Evolutionary conservation across 495 filamentous ascomycete species (phyloP).

Genomic region (Oidiodendron maius): DNA sequence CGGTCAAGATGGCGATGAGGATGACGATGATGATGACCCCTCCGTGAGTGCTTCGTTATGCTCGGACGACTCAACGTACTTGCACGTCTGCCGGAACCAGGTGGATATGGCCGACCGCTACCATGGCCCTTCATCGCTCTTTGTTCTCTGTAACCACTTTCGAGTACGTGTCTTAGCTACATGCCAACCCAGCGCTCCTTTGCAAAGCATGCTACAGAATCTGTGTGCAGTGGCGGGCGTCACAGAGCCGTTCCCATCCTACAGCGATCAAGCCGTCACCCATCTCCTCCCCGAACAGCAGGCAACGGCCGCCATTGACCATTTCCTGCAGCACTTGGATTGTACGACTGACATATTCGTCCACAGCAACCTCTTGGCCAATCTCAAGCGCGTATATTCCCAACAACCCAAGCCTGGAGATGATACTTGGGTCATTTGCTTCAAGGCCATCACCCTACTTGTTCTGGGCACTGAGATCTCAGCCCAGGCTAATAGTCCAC

Average conservation of each 20-base stretch:
- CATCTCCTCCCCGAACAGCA: conserved; percentile 2
- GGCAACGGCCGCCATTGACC: conserved; percentile 1
- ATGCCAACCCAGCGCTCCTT: too few species aligned
- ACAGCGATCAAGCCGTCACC: conserved; percentile 3
- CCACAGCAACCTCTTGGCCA: not conserved
- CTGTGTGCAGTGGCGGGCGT: not conserved
- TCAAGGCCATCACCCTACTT: conserved; percentile 4
- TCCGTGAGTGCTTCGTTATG: too few species aligned
- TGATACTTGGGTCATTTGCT: conserved; percentile 5
- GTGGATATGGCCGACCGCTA: too few species aligned
- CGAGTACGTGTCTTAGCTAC: too few species aligned
- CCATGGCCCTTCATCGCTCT: too few species aligned
- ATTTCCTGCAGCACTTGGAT: conserved; percentile 6
- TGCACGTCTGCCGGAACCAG: conserved; percentile 5
- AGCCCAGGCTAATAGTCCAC: conserved; percentile 1
- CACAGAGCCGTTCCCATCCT: conserved; percentile 1
- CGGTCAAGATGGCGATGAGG: not conserved
- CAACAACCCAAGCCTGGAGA: conserved; percentile 3
- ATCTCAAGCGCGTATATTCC: conserved; percentile 3
- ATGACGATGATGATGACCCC: conserved; percentile 2
- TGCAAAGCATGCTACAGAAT: too few species aligned
- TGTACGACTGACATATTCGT: conserved; percentile 1
- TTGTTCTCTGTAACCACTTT: too few species aligned
- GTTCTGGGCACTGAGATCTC: conserved; percentile 6
- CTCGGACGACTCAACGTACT: conserved; percentile 3